These are phyloP conservation scores for Seiridium cupressi DNA, from an alignment of 2,329 filamentous ascomycete genomes.

Conservation along the genomic window DNA sequence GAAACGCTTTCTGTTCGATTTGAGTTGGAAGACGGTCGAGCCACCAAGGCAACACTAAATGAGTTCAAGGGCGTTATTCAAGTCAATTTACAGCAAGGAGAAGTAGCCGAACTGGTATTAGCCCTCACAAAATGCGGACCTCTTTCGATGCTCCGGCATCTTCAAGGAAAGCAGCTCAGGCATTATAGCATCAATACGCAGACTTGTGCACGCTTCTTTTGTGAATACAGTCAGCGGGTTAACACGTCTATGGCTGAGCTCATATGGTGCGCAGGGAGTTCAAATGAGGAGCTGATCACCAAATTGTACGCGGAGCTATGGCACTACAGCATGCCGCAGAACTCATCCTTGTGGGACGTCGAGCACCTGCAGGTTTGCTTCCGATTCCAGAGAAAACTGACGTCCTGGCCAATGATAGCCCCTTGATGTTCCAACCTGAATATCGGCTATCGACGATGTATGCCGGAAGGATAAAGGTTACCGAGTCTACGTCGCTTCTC, in stretches of 20 bases:
- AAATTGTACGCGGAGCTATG: neutral
- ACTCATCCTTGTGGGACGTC: neutral
- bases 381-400: neutral
- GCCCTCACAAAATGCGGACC: neutral
- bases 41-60: neutral
- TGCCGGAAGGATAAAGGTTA: neutral
- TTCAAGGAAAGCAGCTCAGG: neutral
- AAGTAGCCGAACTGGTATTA: neutral
- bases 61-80: neutral
- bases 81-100: neutral
- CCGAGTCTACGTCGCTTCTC: neutral
- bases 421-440: neutral
- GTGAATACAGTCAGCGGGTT: neutral
- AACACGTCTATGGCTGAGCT: neutral
- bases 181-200: neutral
- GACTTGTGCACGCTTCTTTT: neutral
- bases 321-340: neutral
- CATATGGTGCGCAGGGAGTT: neutral
- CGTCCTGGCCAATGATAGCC: neutral
- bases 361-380: neutral
- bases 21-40: neutral
- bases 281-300: neutral
- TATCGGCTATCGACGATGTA: neutral
- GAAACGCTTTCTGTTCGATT: neutral
- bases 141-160: neutral